phyloP scores from a whole-genome alignment of 2,329 filamentous ascomycete species.

The Orbilia blumenaviensis region DNA sequence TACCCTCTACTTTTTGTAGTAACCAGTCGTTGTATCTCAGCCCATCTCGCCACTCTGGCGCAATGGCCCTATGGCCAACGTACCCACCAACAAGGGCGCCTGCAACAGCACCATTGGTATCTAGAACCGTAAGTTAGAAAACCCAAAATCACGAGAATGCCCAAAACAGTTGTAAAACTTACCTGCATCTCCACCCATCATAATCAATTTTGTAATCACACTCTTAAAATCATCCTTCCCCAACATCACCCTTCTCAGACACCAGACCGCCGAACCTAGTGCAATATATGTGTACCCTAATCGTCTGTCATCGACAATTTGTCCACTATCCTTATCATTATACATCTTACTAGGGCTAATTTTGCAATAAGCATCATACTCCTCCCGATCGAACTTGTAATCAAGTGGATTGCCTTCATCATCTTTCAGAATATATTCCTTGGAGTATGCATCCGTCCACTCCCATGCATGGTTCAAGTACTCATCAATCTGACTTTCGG shows the following conservation, averaged over 20 bases:
- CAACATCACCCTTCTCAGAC: constrained; percentile 63
- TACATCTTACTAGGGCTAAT: constrained; percentile 56
- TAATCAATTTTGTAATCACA: constrained; percentile 65
- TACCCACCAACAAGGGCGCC: constrained; percentile 66
- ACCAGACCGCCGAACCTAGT: constrained; percentile 64
- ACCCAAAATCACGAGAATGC: not conserved
- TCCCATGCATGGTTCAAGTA: constrained; percentile 61
- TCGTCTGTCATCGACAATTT: constrained; percentile 64
- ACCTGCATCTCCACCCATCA: constrained; percentile 66
- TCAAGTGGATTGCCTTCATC: constrained; percentile 56
- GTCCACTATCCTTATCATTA: constrained; percentile 59
- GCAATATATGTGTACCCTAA: constrained; percentile 69
- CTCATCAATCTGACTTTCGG: constrained; percentile 62
- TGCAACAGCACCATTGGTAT: constrained; percentile 67
- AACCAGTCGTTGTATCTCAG: constrained; percentile 64
- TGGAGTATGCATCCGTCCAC: constrained; percentile 62
- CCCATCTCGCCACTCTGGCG: constrained; percentile 65
- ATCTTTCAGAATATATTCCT: constrained; percentile 60
- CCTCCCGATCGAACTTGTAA: constrained; percentile 61
- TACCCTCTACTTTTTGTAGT: constrained; percentile 62
- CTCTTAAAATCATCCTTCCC: constrained; percentile 62
- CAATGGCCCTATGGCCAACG: constrained; percentile 64
- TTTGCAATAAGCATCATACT: constrained; percentile 63
- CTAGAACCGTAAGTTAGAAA: constrained; percentile 55
- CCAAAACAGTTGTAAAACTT: not conserved